Evolutionary conservation across 2,329 filamentous ascomycete species (phyloP).

Genomic region (Lecanicillium sp.): DNA sequence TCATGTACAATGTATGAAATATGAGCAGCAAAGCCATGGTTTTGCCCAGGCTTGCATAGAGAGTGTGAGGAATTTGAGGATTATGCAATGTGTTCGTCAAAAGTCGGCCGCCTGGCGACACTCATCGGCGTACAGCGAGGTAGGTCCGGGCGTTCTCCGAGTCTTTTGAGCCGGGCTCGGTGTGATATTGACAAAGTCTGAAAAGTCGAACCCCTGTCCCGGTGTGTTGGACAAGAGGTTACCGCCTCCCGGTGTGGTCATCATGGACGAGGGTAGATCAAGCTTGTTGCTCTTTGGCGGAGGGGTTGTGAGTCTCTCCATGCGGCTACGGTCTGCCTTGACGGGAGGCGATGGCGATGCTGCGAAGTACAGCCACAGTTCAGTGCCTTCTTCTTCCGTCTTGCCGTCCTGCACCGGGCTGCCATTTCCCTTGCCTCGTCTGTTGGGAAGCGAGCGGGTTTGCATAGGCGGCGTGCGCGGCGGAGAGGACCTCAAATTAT

Average conservation of each 20-base stretch:
- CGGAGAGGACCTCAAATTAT: slow-evolving; percentile 66
- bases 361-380: slow-evolving; percentile 74
- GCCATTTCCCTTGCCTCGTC: slow-evolving; percentile 38
- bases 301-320: slow-evolving; percentile 68
- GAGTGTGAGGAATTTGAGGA: neutral
- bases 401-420: slow-evolving; percentile 39
- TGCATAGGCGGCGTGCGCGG: slow-evolving; percentile 73
- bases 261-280: slow-evolving; percentile 73
- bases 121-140: slow-evolving; percentile 49
- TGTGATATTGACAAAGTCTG: slow-evolving; percentile 95
- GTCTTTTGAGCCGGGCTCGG: slow-evolving; percentile 86
- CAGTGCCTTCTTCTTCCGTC: slow-evolving; percentile 69
- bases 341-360: slow-evolving; percentile 84
- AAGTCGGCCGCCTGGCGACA: slow-evolving; percentile 71
- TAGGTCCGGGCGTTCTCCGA: slow-evolving; percentile 71
- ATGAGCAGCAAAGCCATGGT: neutral
- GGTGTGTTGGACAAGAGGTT: slow-evolving; percentile 70
- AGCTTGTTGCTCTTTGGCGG: slow-evolving; percentile 59
- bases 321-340: slow-evolving; percentile 41
- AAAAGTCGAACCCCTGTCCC: slow-evolving; percentile 79
- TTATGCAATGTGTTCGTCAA: slow-evolving; percentile 63
- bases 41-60: neutral
- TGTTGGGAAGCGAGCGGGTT: slow-evolving; percentile 37
- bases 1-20: slow-evolving; percentile 18
- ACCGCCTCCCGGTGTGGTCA: slow-evolving; percentile 72